phyloP scores from a whole-genome alignment of 345 rosid genomes.

The Salix dunnii region DNA sequence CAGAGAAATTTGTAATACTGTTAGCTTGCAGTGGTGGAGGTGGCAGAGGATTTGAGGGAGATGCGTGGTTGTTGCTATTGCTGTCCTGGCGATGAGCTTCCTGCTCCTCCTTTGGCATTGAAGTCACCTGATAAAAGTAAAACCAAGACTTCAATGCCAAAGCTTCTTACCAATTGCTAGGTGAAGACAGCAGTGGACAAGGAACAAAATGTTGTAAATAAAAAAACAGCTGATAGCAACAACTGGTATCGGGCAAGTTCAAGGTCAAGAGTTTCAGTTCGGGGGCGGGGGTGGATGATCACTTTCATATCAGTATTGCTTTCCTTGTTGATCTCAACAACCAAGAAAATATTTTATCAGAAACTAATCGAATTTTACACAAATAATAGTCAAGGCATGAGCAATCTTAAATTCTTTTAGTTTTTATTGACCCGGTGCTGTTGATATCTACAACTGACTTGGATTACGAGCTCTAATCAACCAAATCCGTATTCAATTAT shows the following conservation, averaged over 20 bases:
- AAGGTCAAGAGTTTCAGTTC: not conserved
- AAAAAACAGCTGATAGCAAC: not conserved
- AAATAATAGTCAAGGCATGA: not conserved
- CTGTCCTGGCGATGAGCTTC: conserved; percentile 34
- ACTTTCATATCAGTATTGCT: not conserved
- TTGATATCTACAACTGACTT: not conserved
- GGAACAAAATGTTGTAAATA: not conserved
- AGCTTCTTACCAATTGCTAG: not conserved
- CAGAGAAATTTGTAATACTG: conserved; percentile 24
- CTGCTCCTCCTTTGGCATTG: conserved; percentile 53
- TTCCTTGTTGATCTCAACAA: not conserved
- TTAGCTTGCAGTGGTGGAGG: conserved; percentile 27
- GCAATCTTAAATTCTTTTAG: not conserved
- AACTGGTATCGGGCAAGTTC: not conserved
- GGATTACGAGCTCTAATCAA: not conserved
- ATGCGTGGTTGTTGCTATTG: conserved; percentile 5
- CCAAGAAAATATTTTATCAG: not conserved
- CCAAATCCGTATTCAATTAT: not conserved
- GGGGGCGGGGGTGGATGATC: too few species aligned
- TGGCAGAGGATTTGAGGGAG: conserved; percentile 27
- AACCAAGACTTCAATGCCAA: not conserved
- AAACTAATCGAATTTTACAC: not conserved
- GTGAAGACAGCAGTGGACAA: not conserved
- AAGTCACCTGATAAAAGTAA: conserved; percentile 42
- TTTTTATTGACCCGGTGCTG: not conserved